Conservation (phyloP, 352 stramenopile genomes). For the Elongisporangium undulatum region DNA sequence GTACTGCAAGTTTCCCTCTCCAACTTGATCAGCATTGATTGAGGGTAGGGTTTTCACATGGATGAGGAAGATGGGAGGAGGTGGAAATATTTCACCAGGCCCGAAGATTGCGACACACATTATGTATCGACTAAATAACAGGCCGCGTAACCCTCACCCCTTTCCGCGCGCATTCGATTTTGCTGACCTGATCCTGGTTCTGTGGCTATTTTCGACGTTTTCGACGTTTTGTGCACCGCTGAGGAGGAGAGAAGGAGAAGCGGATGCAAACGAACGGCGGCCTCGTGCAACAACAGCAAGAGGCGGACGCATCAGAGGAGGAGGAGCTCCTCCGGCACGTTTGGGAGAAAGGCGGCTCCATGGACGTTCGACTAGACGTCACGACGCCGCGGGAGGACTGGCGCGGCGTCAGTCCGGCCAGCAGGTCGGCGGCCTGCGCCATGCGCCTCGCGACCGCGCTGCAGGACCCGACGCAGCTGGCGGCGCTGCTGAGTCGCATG, state of each 20-base stretch:
- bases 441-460: slow-evolving; percentile 8
- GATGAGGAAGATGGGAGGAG: neutral
- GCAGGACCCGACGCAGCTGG: slow-evolving; percentile 38
- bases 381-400: neutral
- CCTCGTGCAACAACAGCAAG: neutral
- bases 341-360: neutral
- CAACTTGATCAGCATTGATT: neutral
- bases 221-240: neutral
- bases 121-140: neutral
- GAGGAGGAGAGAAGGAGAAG: neutral
- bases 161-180: neutral
- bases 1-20: neutral
- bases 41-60: neutral
- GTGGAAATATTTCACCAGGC: neutral
- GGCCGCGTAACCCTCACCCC: neutral
- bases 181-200: neutral
- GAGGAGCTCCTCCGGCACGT: neutral
- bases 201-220: neutral
- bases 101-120: neutral
- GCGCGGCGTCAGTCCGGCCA: neutral
- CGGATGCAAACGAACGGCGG: neutral
- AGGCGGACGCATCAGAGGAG: neutral
- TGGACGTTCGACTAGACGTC: neutral
- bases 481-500: slow-evolving; percentile 36
- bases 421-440: neutral